These are phyloP conservation scores for Nepenthes gracilis DNA, from an alignment of 148 eudicot species.

Conservation along the genomic window DNA sequence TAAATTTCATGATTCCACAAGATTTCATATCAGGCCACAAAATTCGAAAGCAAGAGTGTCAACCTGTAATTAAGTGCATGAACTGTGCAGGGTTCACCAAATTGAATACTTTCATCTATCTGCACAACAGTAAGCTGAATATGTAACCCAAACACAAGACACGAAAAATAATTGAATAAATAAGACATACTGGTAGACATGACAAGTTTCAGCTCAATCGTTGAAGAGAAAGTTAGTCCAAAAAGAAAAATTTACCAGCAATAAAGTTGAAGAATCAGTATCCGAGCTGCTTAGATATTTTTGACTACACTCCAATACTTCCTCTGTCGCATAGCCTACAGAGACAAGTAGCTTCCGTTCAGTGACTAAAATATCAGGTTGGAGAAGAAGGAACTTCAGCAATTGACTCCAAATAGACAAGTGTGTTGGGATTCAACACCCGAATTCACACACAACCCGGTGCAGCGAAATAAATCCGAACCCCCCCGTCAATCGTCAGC, in stretches of 20 bases:
- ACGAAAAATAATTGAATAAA: not conserved
- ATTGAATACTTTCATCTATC: conserved; percentile 50
- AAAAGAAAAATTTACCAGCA: conserved; percentile 32
- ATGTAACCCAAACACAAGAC: not conserved
- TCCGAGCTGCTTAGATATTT: conserved; percentile 55
- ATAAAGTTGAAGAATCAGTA: conserved; percentile 42
- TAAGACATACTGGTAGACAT: not conserved
- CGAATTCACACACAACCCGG: too few relatives aligned
- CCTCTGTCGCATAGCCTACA: conserved; percentile 69
- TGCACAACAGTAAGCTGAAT: conserved; percentile 13
- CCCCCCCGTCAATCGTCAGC: too few relatives aligned
- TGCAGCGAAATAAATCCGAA: too few relatives aligned
- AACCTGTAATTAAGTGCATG: conserved; percentile 77
- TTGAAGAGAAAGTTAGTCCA: not conserved
- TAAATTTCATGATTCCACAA: not conserved
- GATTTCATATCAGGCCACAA: not conserved
- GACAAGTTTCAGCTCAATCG: too few relatives aligned
- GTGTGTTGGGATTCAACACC: too few relatives aligned
- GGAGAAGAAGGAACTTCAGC: too few relatives aligned
- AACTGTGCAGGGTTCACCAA: conserved; percentile 45
- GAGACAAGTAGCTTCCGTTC: not conserved
- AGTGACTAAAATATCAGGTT: not conserved
- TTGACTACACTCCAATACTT: conserved; percentile 64
- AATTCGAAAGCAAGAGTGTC: conserved; percentile 1
- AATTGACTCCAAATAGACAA: too few relatives aligned